A percentile compares a stretch with the other conserved stretches of the same genome.
phyloP scores from a whole-genome alignment of 176 grass and related monocot genomes.

The Carex cristatella region DNA sequence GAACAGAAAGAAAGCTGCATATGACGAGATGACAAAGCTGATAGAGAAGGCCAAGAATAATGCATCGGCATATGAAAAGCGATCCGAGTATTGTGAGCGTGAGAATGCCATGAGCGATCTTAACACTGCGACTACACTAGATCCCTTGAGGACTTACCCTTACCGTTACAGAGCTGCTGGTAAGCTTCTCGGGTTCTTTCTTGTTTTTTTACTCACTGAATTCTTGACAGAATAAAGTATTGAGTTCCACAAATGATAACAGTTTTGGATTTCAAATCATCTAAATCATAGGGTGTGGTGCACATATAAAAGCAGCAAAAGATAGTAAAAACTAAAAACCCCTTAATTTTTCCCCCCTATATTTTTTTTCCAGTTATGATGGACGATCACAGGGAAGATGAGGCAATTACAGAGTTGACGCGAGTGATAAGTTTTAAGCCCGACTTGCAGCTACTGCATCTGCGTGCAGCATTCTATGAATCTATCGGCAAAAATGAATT shows the following conservation, averaged over 20 bases:
- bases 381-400: slow-evolving; percentile 77
- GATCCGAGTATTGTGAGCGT: slow-evolving; percentile 83
- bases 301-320: not conserved
- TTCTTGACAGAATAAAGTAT: not conserved
- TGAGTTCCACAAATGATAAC: not conserved
- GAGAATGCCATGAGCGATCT: slow-evolving; percentile 80
- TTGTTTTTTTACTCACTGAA: not conserved
- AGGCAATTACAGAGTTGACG: slow-evolving; percentile 71
- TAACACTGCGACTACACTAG: slow-evolving; percentile 54
- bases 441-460: slow-evolving; percentile 82
- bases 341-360: not conserved
- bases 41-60: slow-evolving; percentile 73
- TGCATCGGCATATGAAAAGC: slow-evolving; percentile 83
- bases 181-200: slow-evolving; percentile 27
- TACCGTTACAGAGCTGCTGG: slow-evolving; percentile 98
- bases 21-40: slow-evolving; percentile 83
- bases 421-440: slow-evolving; percentile 57
- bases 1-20: slow-evolving; percentile 68
- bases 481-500: slow-evolving; percentile 49
- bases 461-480: slow-evolving; percentile 79
- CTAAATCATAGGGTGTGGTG: not conserved
- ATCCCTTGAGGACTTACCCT: slow-evolving; percentile 84
- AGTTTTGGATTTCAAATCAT: not conserved
- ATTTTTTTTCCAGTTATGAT: slow-evolving; percentile 47
- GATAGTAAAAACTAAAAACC: not conserved